Percentiles rank a stretch among this genome's conserved stretches.
phyloP scores from a whole-genome alignment of 2,329 filamentous ascomycete genomes.

The Cladophialophora bantiana region DNA sequence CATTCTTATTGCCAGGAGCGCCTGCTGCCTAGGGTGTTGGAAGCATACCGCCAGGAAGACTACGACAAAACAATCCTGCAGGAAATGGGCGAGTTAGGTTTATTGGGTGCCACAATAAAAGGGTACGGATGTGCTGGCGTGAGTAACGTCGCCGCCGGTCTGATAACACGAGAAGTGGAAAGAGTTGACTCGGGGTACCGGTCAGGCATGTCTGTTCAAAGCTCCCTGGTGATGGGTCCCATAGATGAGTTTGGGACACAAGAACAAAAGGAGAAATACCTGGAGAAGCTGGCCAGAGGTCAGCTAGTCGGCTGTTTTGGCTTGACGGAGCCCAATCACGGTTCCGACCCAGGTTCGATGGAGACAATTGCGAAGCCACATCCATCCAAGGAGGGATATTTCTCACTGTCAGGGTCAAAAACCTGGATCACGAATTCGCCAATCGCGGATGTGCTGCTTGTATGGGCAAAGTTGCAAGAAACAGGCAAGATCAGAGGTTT shows the following conservation, averaged over 20 bases:
- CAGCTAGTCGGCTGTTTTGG: slow-evolving; percentile 86
- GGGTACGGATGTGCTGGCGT: slow-evolving; percentile 89
- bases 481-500: slow-evolving; percentile 96
- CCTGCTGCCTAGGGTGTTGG: slow-evolving; percentile 82
- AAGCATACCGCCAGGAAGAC: slow-evolving; percentile 84
- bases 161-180: slow-evolving; percentile 90
- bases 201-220: slow-evolving; percentile 92
- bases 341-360: slow-evolving; percentile 90
- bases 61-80: slow-evolving; percentile 85
- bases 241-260: slow-evolving; percentile 87
- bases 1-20: slow-evolving; percentile 93
- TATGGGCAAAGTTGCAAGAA: slow-evolving; percentile 92
- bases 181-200: slow-evolving; percentile 90
- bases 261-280: slow-evolving; percentile 84
- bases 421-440: slow-evolving; percentile 97
- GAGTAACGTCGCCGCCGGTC: slow-evolving; percentile 83
- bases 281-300: slow-evolving; percentile 82
- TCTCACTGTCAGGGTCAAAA: slow-evolving; percentile 79
- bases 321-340: slow-evolving; percentile 90
- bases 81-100: slow-evolving; percentile 92
- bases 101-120: slow-evolving; percentile 83
- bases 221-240: slow-evolving; percentile 89
- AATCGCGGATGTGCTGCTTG: slow-evolving; percentile 81
- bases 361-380: slow-evolving; percentile 86
- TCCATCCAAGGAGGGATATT: slow-evolving; percentile 82